phyloP scores from a whole-genome alignment of 352 stramenopile genomes.

The Blastocystis sp. region DNA sequence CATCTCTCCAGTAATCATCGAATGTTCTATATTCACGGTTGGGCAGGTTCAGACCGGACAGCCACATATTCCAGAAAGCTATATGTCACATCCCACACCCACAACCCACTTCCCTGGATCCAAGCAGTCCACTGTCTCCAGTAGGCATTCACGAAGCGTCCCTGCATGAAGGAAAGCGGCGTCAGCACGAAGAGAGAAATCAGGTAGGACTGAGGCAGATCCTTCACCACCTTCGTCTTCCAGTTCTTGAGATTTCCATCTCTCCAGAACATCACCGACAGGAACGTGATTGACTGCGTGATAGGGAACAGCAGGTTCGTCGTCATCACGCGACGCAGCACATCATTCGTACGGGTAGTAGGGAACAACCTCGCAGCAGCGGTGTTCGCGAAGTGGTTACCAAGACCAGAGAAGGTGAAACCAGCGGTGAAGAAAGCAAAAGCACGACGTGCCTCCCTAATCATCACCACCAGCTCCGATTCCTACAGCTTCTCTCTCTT shows the following conservation, averaged over 20 bases:
- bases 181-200: constrained; percentile 62
- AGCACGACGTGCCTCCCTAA: constrained; percentile 59
- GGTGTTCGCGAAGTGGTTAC: constrained; percentile 62
- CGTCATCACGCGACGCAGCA: constrained; percentile 21
- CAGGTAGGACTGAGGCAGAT: constrained; percentile 58
- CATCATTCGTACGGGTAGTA: constrained; percentile 62
- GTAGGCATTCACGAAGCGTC: constrained; percentile 39
- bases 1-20: constrained; percentile 47
- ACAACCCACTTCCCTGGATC: constrained; percentile 61
- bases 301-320: constrained; percentile 64
- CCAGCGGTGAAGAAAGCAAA: constrained; percentile 67
- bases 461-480: background rate
- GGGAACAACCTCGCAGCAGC: constrained; percentile 46
- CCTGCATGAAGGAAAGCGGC: constrained; percentile 61
- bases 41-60: constrained; percentile 59
- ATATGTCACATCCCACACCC: background rate
- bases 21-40: constrained; percentile 66
- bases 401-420: constrained; percentile 64
- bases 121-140: constrained; percentile 50
- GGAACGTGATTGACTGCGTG: constrained; percentile 63
- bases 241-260: constrained; percentile 61
- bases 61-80: constrained; percentile 68
- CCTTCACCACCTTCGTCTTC: constrained; percentile 66
- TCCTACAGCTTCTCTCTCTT: constrained; percentile 66
- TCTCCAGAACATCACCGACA: constrained; percentile 64